Evolutionary conservation across 306 rosid species (phyloP).

Genomic region (Canavalia ensiformis): DNA sequence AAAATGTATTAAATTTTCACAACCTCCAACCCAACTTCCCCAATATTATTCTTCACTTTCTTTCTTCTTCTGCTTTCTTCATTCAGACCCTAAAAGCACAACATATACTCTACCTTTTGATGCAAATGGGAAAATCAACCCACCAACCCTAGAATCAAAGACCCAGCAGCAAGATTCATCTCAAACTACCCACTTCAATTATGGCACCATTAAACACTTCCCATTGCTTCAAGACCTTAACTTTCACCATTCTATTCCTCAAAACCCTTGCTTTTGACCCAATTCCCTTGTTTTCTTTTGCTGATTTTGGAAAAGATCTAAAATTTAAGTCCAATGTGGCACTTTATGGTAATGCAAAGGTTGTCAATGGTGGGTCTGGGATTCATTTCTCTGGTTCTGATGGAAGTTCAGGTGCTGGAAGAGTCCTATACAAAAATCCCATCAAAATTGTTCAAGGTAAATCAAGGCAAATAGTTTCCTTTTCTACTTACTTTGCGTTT

Average conservation of each 20-base stretch:
- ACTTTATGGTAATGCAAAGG: conserved; percentile 75
- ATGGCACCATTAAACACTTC: conserved; percentile 68
- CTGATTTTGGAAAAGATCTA: conserved; percentile 65
- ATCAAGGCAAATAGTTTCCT: conserved; percentile 69
- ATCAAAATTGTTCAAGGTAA: conserved; percentile 81
- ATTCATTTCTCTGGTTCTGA: conserved; percentile 61
- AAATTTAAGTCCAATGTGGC: conserved; percentile 63
- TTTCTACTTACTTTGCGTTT: conserved; percentile 77
- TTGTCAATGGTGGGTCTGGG: conserved; percentile 64
- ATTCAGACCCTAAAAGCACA: conserved; percentile 54
- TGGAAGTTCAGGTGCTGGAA: conserved; percentile 60
- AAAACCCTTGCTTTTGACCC: conserved; percentile 60
- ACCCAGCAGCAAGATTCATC: conserved; percentile 46
- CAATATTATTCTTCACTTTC: conserved; percentile 55
- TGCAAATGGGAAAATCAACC: conserved; percentile 51
- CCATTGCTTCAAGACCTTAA: conserved; percentile 48
- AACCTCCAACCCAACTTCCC: conserved; percentile 71
- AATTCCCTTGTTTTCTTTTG: conserved; percentile 65
- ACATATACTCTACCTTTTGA: conserved; percentile 39
- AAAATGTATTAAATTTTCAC: conserved; percentile 75
- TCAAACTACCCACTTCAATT: conserved; percentile 54
- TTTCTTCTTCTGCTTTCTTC: conserved; percentile 61
- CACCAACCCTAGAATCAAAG: conserved; percentile 47
- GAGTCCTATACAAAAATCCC: conserved; percentile 73
- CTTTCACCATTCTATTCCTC: conserved; percentile 57